These are phyloP conservation scores for Termitomyces sp. DNA, from an alignment of 768 basidiomycete species.

Conservation along the genomic window DNA sequence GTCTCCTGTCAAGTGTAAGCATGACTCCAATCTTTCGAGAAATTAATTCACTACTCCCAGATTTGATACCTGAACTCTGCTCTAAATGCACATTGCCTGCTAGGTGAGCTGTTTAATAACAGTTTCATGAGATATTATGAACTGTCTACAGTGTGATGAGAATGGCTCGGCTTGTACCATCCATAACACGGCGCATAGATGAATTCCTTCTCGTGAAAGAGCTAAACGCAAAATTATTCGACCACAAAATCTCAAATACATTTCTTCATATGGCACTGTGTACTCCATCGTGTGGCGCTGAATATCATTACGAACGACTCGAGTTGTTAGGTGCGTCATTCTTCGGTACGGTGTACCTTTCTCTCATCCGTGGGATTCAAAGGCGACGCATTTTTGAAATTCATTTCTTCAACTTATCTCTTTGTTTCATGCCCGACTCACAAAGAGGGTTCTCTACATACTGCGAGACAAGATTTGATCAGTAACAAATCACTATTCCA, in stretches of 20 bases:
- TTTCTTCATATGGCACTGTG: conserved; percentile 63
- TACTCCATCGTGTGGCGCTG: conserved; percentile 63
- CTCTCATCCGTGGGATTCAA: conserved; percentile 6
- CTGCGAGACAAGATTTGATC: conserved; percentile 62
- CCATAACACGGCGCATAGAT: conserved; percentile 67
- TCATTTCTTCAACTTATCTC: conserved; percentile 66
- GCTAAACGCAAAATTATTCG: conserved; percentile 65
- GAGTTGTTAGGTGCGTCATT: conserved; percentile 65
- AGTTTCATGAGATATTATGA: neutral
- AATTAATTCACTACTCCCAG: conserved; percentile 27
- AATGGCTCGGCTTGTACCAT: conserved; percentile 68
- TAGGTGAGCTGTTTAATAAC: conserved; percentile 40
- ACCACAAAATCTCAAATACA: conserved; percentile 54
- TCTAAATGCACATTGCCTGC: conserved; percentile 67
- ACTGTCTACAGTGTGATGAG: conserved; percentile 49
- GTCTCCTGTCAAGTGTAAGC: conserved; percentile 53
- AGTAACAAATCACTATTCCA: conserved; percentile 65
- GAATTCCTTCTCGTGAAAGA: conserved; percentile 74
- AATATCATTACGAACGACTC: conserved; percentile 78
- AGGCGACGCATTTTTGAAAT: conserved; percentile 86
- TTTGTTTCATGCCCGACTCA: conserved; percentile 64
- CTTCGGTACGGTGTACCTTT: neutral
- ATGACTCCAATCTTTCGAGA: neutral
- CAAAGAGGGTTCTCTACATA: conserved; percentile 65
- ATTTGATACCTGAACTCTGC: conserved; percentile 82